Evolutionary conservation across 352 stramenopile genomes (phyloP), one percentile per base, ranked within the genome.

Genomic region (Globisporangium middletonii): DNA sequence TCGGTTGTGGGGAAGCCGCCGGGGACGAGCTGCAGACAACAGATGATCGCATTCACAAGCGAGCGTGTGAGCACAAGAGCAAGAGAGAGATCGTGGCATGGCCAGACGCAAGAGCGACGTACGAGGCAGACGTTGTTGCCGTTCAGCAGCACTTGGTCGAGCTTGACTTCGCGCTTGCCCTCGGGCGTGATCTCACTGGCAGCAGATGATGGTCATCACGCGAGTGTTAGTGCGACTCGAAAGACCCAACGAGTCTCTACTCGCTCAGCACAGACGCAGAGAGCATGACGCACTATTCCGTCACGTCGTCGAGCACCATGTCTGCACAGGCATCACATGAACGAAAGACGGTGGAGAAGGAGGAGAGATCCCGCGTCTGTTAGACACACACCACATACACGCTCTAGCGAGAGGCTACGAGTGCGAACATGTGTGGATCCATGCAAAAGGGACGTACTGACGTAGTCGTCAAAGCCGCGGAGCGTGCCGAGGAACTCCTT

Each of bases 81-180:
- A 6, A 0, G 3, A 38, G 33, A 23, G 18, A n/a, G n/a, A n/a
- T n/a, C n/a, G n/a, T n/a, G n/a, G n/a, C n/a, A n/a, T n/a, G n/a
- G n/a, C n/a, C n/a, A n/a, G 23, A 23, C 23, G 43, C 27, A 6
- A 0, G 3, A 38, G 33, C 19, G 18, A 57, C 65, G 57, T 68
- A 96, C 84, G 70, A 98, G 75, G 44, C 92, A 97, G 53, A 99
- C 92, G 71, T 99, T 98, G 83, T 98, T 98, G 51, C 97, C 97
- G 73, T 99, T 99, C 59, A 99, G 87, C 43, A 99, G 84, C 63
- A 99, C 98, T 74, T 99, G 86, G 62, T 97, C 87, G 42, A 94
- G 72, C 63, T 95, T 86, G 53, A 89, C 84, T 50, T 89, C 80
- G 53, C 85, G 86, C 62, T 94, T 96, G 53, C 86, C 88, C 54